Evolutionary conservation across 495 filamentous ascomycete species (phyloP).

Genomic region (Lasiosphaeria hispida): DNA sequence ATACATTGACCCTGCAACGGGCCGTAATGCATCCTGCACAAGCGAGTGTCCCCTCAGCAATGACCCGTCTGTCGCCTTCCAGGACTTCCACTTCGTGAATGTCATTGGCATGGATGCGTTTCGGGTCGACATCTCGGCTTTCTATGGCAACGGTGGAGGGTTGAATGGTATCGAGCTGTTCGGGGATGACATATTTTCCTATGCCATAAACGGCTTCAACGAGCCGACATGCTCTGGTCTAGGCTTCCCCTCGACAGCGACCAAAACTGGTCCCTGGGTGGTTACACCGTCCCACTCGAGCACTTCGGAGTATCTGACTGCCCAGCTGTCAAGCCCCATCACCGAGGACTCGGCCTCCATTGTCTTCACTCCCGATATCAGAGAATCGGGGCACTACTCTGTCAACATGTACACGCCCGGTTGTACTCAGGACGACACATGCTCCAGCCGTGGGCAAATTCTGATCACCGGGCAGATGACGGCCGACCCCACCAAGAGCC

Average conservation of each 20-base stretch:
- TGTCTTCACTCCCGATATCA: slow-evolving; percentile 80
- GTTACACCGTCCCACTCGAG: slow-evolving; percentile 58
- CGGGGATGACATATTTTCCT: slow-evolving; percentile 79
- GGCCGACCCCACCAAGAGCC: slow-evolving; percentile 43
- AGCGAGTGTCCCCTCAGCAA: slow-evolving; percentile 74
- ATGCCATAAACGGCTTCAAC: slow-evolving; percentile 83
- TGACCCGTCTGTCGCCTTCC: slow-evolving; percentile 59
- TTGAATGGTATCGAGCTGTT: slow-evolving; percentile 89
- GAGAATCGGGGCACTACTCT: slow-evolving; percentile 84
- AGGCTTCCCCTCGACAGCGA: slow-evolving; percentile 61
- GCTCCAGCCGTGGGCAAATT: slow-evolving; percentile 69
- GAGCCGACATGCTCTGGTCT: slow-evolving; percentile 76
- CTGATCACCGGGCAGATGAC: slow-evolving; percentile 73
- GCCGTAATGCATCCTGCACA: slow-evolving; percentile 66
- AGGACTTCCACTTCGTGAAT: slow-evolving; percentile 92
- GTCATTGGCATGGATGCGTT: slow-evolving; percentile 84
- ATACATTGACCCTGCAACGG: slow-evolving; percentile 71
- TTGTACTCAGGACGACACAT: slow-evolving; percentile 76
- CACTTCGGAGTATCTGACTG: slow-evolving; percentile 72
- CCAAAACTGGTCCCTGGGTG: slow-evolving; percentile 69
- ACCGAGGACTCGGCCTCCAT: slow-evolving; percentile 61
- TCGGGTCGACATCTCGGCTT: slow-evolving; percentile 77
- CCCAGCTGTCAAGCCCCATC: slow-evolving; percentile 52
- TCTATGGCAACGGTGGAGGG: slow-evolving; percentile 84
- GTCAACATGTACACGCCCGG: slow-evolving; percentile 90